Conservation (phyloP, 83 land plant genomes). For the Isoetes engelmannii region DNA sequence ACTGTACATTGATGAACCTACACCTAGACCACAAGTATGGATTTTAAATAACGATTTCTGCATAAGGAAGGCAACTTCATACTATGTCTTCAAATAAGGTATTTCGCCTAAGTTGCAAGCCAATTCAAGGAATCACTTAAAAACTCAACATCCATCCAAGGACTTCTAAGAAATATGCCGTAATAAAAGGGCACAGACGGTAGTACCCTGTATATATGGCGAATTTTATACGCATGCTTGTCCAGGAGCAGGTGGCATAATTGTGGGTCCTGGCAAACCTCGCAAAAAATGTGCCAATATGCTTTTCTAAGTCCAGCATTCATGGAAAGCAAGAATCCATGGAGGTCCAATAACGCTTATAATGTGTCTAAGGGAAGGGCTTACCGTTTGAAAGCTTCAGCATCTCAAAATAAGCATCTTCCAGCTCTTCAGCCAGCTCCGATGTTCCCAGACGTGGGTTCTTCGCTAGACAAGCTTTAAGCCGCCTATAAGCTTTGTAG, state of each 20-base stretch:
- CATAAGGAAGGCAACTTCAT: constrained; percentile 39
- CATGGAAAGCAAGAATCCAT: neutral
- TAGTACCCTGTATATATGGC: constrained; percentile 7
- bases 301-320: constrained; percentile 1
- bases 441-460: constrained; percentile 1
- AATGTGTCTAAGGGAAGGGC: neutral
- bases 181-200: no score
- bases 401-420: constrained; percentile 32
- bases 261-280: constrained; percentile 26
- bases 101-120: no score
- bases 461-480: constrained; percentile 17
- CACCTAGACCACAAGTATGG: constrained; percentile 34
- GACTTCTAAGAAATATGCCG: no score
- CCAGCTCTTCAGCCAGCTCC: constrained; percentile 15
- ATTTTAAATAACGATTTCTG: constrained; percentile 36
- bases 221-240: neutral
- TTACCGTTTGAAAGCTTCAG: constrained; percentile 30
- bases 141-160: no score
- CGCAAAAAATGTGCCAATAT: constrained; percentile 9
- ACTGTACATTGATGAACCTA: constrained; percentile 43
- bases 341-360: neutral
- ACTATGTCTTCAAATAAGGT: constrained; percentile 8
- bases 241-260: neutral
- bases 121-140: no score
- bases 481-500: constrained; percentile 26